phyloP scores from a whole-genome alignment of 257 asterid species.

The Penstemon barbatus region DNA sequence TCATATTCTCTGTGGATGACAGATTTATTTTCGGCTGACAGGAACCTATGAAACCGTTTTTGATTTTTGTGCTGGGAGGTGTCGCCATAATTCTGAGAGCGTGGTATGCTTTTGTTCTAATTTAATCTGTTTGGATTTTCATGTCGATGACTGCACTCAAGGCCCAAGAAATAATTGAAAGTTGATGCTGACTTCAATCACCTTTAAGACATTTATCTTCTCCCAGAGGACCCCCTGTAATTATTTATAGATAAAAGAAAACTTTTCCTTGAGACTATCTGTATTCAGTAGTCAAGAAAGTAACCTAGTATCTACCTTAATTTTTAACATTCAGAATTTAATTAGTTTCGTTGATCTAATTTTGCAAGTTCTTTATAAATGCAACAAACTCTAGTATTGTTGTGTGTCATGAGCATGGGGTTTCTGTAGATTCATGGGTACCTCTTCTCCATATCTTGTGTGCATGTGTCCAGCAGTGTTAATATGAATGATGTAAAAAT shows the following conservation, averaged over 20 bases:
- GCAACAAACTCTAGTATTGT: not conserved
- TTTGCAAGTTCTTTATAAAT: constrained; percentile 9
- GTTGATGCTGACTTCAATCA: not conserved
- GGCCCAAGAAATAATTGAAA: constrained; percentile 12
- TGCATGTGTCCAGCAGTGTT: constrained; percentile 10
- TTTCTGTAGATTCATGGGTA: not conserved
- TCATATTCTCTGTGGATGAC: constrained; percentile 8
- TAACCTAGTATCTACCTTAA: not conserved
- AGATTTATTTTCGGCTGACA: constrained; percentile 37
- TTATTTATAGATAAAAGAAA: constrained; percentile 3
- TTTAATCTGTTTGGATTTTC: constrained; percentile 9
- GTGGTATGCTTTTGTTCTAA: constrained; percentile 57
- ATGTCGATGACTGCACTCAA: constrained; percentile 9
- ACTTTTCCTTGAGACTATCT: not conserved
- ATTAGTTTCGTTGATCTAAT: constrained; percentile 9
- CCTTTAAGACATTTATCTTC: constrained; percentile 18
- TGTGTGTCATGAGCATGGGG: constrained; percentile 7
- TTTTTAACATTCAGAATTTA: constrained; percentile 2
- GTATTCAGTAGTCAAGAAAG: not conserved
- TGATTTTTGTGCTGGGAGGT: constrained; percentile 83
- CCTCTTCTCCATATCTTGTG: constrained; percentile 16
- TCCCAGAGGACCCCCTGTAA: not conserved
- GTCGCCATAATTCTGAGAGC: constrained; percentile 92
- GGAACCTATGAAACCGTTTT: constrained; percentile 66
- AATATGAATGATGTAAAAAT: constrained; percentile 10